Conservation (phyloP, 345 rosid genomes). For the Zanthoxylum bungeanum region DNA sequence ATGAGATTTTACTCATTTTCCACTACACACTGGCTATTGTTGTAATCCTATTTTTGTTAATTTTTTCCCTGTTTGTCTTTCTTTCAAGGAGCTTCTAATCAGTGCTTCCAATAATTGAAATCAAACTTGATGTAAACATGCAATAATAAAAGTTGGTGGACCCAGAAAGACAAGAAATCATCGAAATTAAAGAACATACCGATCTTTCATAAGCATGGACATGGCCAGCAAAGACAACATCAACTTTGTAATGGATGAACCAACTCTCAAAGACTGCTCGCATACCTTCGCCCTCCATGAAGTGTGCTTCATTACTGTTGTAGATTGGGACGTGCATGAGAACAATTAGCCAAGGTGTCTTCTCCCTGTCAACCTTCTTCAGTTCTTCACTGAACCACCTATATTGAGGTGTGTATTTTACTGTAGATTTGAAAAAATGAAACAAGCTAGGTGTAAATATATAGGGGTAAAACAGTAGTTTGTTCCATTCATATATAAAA, state of each 20-base stretch:
- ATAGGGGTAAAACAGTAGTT: background rate
- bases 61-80: background rate
- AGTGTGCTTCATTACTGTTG: conserved; percentile 85
- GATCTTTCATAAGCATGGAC: conserved; percentile 99
- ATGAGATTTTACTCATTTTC: background rate
- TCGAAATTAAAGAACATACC: conserved; percentile 36
- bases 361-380: conserved; percentile 76
- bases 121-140: background rate
- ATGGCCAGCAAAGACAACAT: conserved; percentile 87
- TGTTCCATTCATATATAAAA: background rate
- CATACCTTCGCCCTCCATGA: conserved; percentile 97
- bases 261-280: conserved; percentile 71
- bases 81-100: background rate
- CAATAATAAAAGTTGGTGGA: background rate
- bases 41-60: background rate
- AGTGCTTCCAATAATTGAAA: background rate
- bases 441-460: conserved; percentile 4
- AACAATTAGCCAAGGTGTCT: conserved; percentile 95
- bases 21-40: background rate
- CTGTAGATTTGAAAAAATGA: conserved; percentile 35
- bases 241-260: conserved; percentile 70
- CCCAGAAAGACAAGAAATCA: background rate
- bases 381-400: conserved; percentile 74
- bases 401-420: conserved; percentile 91
- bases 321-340: conserved; percentile 87